Percentiles rank a stretch among this genome's conserved stretches.
phyloP scores from a whole-genome alignment of 2,329 filamentous ascomycete genomes.

The Nemania sp. region DNA sequence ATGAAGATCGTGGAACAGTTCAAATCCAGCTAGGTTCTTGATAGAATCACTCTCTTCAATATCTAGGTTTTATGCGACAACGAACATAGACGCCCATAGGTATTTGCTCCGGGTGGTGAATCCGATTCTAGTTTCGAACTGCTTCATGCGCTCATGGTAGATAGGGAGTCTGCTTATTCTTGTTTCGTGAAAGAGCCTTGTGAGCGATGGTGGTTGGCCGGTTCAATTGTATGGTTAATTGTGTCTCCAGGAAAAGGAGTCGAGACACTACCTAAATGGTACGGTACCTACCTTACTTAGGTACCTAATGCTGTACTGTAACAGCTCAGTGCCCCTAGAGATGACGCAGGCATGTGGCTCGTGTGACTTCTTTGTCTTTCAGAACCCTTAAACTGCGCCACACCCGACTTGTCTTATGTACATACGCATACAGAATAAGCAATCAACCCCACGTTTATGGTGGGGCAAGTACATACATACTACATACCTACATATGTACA shows the following conservation, averaged over 20 bases:
- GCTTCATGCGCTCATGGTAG: neutral
- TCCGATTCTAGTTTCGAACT: slow-evolving; percentile 1
- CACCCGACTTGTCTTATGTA: neutral
- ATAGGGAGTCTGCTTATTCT: slow-evolving; percentile 6
- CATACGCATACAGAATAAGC: neutral
- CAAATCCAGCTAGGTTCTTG: neutral
- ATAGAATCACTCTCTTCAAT: neutral
- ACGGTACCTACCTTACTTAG: neutral
- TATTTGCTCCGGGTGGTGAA: neutral
- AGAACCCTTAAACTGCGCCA: slow-evolving; percentile 27
- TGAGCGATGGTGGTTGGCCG: slow-evolving; percentile 17
- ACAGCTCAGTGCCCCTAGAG: neutral
- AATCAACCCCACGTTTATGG: slow-evolving; percentile 32
- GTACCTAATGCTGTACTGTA: too few relatives aligned
- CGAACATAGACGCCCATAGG: slow-evolving; percentile 2
- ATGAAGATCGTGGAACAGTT: slow-evolving; percentile 4
- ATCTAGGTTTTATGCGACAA: slow-evolving; percentile 9
- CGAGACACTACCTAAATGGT: slow-evolving; percentile 6
- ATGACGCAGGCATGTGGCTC: slow-evolving; percentile 49
- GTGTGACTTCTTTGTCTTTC: slow-evolving; percentile 11
- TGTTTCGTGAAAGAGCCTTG: slow-evolving; percentile 11
- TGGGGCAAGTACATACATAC: slow-evolving; percentile 11
- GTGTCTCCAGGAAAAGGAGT: slow-evolving; percentile 34
- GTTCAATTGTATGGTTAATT: slow-evolving; percentile 18
- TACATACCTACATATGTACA: too few relatives aligned